Percentiles rank a stretch among this genome's conserved stretches.
These are phyloP conservation scores for Kwoniella shivajii DNA, from an alignment of 1,284 basidiomycete genomes.

Conservation along the genomic window DNA sequence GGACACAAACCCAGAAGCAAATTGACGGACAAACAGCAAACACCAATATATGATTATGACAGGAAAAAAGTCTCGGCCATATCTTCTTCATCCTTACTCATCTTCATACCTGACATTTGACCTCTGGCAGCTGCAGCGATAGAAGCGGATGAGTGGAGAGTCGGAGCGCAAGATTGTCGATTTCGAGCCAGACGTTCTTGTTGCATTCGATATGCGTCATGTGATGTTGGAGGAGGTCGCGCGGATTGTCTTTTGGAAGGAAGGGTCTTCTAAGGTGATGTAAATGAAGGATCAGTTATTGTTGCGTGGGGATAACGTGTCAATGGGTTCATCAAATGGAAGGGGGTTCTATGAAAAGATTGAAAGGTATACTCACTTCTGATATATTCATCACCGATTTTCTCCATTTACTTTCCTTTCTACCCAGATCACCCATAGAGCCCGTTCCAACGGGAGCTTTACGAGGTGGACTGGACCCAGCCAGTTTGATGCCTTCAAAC, in stretches of 20 bases:
- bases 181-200: slow-evolving; percentile 31
- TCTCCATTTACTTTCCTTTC: slow-evolving; percentile 40
- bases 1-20: no score
- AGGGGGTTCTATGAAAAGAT: neutral
- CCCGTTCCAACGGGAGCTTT: slow-evolving; percentile 14
- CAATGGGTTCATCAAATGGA: no score
- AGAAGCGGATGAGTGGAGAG: slow-evolving; percentile 25
- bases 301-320: no score
- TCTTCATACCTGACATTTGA: slow-evolving; percentile 34
- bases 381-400: slow-evolving; percentile 36
- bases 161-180: slow-evolving; percentile 23
- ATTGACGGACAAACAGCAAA: neutral
- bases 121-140: slow-evolving; percentile 26
- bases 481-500: slow-evolving; percentile 9
- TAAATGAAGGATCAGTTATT: no score
- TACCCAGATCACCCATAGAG: slow-evolving; percentile 17
- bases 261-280: slow-evolving; percentile 18
- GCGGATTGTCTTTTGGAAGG: slow-evolving; percentile 16
- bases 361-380: slow-evolving; percentile 22
- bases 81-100: slow-evolving; percentile 41
- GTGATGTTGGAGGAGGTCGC: slow-evolving; percentile 34
- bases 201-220: slow-evolving; percentile 38
- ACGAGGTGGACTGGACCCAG: slow-evolving; percentile 24
- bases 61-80: slow-evolving; percentile 50
- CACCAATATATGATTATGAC: slow-evolving; percentile 27